Evolutionary conservation across 2,329 filamentous ascomycete species (phyloP), one percentile per base, ranked within the genome.

Genomic region (Fusarium sp.): DNA sequence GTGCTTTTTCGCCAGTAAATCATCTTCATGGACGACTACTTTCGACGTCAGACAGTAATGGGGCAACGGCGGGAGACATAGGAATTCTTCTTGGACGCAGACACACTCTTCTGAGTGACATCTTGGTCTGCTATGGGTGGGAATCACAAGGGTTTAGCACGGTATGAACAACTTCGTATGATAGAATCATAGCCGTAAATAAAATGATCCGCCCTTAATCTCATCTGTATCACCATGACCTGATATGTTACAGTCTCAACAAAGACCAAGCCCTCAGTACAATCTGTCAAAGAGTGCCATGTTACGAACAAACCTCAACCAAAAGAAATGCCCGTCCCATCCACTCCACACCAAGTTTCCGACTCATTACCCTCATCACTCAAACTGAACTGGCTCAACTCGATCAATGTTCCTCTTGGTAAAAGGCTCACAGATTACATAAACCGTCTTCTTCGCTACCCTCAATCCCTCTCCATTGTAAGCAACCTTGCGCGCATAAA

Each of bases 71-170:
- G 35, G 35, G 17, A 44, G n/a, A 24, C n/a, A 26, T 26, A 2
- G n/a, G 42, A 24, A 24, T 30, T 14, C 20, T 30, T 48, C 11
- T 50, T 30, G 15, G 12, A 35, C 17, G 20, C 17, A 51, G 48
- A 11, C 17, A 7, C 28, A 10, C 2, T 50, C 14, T n/a, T 50
- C 12, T 30, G 10, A 8, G 14, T 50, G 28, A 7, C 28, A n/a
- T 13, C 11, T 4, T 5, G 3, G 28, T 30, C 28, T 17, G 3
- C 28, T n/a, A 0, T 9, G 20, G 47, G 47, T 0, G 1, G 20
- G 20, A 48, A 50, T n/a, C 20, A 48, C 14, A 30, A 28, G 18
- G 5, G 14, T 5, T 8, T 17, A 30, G 20, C 7, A 11, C 14
- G 26, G 10, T n/a, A 15, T 30, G 2, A 15, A 30, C 20, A 14